Conservation (phyloP, 2,329 filamentous ascomycete genomes). For the Fusarium sacchari region DNA sequence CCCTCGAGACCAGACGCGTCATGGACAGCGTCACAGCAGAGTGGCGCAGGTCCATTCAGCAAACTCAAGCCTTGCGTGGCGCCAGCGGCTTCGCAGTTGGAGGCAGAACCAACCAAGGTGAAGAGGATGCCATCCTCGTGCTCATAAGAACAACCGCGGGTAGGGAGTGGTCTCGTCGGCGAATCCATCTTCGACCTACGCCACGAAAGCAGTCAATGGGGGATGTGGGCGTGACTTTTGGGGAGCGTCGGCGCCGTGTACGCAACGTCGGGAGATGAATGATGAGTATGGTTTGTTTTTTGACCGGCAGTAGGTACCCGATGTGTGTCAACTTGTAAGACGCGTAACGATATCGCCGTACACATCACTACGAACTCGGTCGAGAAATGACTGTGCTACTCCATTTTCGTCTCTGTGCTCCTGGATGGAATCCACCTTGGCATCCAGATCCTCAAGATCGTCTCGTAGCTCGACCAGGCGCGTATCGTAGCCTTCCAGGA, state of each 20-base stretch:
- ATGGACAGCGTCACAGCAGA: accelerated
- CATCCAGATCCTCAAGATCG: conserved; percentile 17
- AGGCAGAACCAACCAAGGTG: no score
- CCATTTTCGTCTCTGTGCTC: conserved; percentile 21
- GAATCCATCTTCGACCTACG: background rate
- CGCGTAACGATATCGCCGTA: conserved; percentile 15
- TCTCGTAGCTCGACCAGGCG: conserved; percentile 10
- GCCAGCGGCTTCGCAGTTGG: no score
- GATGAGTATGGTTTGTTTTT: background rate
- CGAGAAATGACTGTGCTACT: conserved; percentile 5
- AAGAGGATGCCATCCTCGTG: background rate
- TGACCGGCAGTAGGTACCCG: background rate
- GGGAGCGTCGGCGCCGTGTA: no score
- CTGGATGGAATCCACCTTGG: conserved; percentile 20
- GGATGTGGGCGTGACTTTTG: background rate
- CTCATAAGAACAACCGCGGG: no score
- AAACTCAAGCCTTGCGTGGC: accelerated
- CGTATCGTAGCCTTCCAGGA: conserved; percentile 14
- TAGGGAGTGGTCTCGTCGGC: no score
- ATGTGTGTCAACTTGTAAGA: background rate
- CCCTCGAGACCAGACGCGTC: background rate
- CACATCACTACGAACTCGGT: conserved; percentile 8
- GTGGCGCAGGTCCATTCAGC: accelerated
- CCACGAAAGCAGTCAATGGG: background rate
- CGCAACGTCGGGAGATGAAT: background rate